A percentile compares a stretch with the other conserved stretches of the same genome.
Conservation (phyloP, 2,329 filamentous ascomycete species). For the Lasiodiplodia theobromae region DNA sequence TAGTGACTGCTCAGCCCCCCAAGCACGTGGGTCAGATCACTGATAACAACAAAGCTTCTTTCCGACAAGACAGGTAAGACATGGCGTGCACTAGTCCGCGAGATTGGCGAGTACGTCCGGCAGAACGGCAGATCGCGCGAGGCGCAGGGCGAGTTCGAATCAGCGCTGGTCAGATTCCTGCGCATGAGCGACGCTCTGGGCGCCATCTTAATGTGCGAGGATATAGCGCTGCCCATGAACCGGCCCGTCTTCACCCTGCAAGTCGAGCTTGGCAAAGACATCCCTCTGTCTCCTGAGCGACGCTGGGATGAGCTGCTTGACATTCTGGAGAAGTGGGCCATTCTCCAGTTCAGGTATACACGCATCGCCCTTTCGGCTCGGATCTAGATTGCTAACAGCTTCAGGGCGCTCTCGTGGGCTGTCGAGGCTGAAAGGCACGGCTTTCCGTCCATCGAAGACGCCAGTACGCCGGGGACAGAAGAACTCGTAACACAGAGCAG, state of each 20-base stretch:
- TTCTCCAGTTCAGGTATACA: conserved; percentile 15
- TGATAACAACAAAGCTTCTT: conserved; percentile 5
- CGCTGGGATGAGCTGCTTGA: conserved; percentile 14
- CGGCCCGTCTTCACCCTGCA: neutral
- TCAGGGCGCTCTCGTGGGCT: conserved; percentile 15
- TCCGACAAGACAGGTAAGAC: conserved; percentile 21
- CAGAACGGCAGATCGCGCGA: conserved; percentile 6
- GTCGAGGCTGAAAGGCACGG: conserved; percentile 13
- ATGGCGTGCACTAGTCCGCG: conserved; percentile 10
- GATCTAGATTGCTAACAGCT: neutral
- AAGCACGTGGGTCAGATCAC: neutral
- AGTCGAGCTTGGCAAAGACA: conserved; percentile 9
- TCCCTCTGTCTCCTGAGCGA: neutral
- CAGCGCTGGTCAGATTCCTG: conserved; percentile 17
- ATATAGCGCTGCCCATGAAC: conserved; percentile 8
- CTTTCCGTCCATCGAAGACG: neutral
- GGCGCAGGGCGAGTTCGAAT: conserved; percentile 12
- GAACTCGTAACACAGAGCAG: neutral
- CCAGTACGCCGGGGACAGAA: too few relatives aligned
- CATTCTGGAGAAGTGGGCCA: conserved; percentile 26
- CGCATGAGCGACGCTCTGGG: conserved; percentile 24
- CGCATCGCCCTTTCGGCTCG: too few relatives aligned
- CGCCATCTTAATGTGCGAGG: conserved; percentile 19
- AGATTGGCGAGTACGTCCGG: conserved; percentile 15
- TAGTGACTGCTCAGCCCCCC: neutral